Evolutionary conservation across 2,329 filamentous ascomycete species (phyloP), one percentile per base, ranked within the genome.

Genomic region (Gnomoniopsis smithogilvyi): DNA sequence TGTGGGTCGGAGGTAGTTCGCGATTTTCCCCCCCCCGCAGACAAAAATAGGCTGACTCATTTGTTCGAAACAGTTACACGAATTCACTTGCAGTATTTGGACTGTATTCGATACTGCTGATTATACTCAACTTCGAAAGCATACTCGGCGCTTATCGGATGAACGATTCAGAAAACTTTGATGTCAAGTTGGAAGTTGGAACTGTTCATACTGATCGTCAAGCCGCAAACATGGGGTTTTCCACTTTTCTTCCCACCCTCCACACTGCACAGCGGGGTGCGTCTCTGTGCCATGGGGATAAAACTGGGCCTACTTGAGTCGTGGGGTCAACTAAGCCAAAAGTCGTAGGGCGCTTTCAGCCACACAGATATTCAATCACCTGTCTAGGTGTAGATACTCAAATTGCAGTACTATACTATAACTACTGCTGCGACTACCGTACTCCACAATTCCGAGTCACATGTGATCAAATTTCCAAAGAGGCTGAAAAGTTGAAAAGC

Each of bases 231-330:
- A 26, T 41, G 53, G 53, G 45, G 45, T 21, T n/a, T 33, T 22
- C 43, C 53, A 41, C 53, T 49, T 33, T 46, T 46, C 17, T 46
- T 6, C 30, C 21, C 41, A 22, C 45, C 30, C 26, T 34, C 17
- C 17, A 21, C 22, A 6, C 8, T 21, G 45, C 30, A n/a, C 30
- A 33, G 30, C 15, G 3, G 53, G 45, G 19, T 49, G 53, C 36
- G 12, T 41, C 21, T 33, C 38, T 41, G 56, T 53, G 49, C 56
- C 56, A 58, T 49, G 43, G 49, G 56, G 50, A 48, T 43, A 17
- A 33, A 38, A n/a, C n/a, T 33, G 24, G 38, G 38, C n/a, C 38
- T 6, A 41, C 12, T 15, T 15, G 47, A 51, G 24, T 51, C 54
- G 38, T 57, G 38, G 34, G n/a, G 14, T 41, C 38, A n/a, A 41